A percentile compares a stretch with the other conserved stretches of the same genome.
Conservation (phyloP, 768 basidiomycete species). For the Crepidotus variabilis region DNA sequence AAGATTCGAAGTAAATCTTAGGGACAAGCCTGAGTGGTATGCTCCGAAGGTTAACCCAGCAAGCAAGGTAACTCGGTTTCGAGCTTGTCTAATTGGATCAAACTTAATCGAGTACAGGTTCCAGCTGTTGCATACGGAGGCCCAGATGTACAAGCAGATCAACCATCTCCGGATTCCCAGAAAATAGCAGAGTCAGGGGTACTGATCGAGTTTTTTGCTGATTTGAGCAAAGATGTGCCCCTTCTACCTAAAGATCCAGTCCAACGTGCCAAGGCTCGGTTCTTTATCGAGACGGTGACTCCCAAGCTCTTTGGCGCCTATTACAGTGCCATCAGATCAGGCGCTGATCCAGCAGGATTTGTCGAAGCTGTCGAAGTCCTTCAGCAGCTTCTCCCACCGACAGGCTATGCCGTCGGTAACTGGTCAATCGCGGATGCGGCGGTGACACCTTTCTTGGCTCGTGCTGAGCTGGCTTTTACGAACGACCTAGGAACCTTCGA, state of each 20-base stretch:
- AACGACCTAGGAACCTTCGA: slow-evolving; percentile 52
- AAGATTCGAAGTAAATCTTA: slow-evolving; percentile 54
- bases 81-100: not conserved
- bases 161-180: slow-evolving; percentile 54
- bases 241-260: slow-evolving; percentile 57
- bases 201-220: slow-evolving; percentile 64
- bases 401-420: slow-evolving; percentile 43
- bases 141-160: slow-evolving; percentile 47
- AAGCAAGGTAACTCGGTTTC: slow-evolving; percentile 44
- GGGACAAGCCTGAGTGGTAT: slow-evolving; percentile 70
- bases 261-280: slow-evolving; percentile 52
- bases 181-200: slow-evolving; percentile 66
- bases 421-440: slow-evolving; percentile 66
- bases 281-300: slow-evolving; percentile 56
- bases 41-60: slow-evolving; percentile 61
- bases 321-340: slow-evolving; percentile 30
- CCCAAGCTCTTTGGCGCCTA: slow-evolving; percentile 41
- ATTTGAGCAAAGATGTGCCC: slow-evolving; percentile 43
- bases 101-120: slow-evolving; percentile 29
- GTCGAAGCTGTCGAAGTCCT: slow-evolving; percentile 40
- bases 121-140: slow-evolving; percentile 63
- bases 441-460: slow-evolving; percentile 57
- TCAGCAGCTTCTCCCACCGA: slow-evolving; percentile 45
- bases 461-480: slow-evolving; percentile 38
- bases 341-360: slow-evolving; percentile 37